Conservation (phyloP, 1,139 yeast genomes). For the Nakaseomyces bracarensis region DNA sequence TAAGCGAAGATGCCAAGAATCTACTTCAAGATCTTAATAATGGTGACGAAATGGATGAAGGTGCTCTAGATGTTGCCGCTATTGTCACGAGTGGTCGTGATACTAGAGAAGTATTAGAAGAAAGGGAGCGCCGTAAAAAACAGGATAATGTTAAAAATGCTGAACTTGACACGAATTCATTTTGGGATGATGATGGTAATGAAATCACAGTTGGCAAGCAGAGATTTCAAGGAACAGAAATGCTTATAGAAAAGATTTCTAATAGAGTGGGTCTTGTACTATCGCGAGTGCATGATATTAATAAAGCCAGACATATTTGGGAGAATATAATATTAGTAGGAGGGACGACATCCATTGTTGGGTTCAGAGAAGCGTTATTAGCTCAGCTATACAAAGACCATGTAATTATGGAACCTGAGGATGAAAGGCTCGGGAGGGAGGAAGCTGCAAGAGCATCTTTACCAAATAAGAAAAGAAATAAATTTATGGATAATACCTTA, state of each 20-base stretch:
- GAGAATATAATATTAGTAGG: conserved; percentile 79
- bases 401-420: conserved; percentile 37
- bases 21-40: conserved; percentile 54
- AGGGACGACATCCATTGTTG: conserved; percentile 62
- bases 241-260: conserved; percentile 48
- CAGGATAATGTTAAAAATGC: conserved; percentile 39
- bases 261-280: conserved; percentile 48
- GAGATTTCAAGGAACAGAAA: conserved; percentile 70
- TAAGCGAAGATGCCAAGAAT: conserved; percentile 53
- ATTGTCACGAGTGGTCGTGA: conserved; percentile 67
- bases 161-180: conserved; percentile 58
- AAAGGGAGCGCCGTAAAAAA: conserved; percentile 42
- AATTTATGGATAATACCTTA: conserved; percentile 27
- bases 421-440: conserved; percentile 33
- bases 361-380: conserved; percentile 65
- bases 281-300: conserved; percentile 51
- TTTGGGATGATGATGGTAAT: conserved; percentile 51
- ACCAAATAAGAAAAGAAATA: conserved; percentile 25
- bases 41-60: conserved; percentile 48
- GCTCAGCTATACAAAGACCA: conserved; percentile 53
- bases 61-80: conserved; percentile 80
- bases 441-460: conserved; percentile 19
- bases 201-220: conserved; percentile 68
- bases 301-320: conserved; percentile 76
- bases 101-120: conserved; percentile 56